Evolutionary conservation across 2,329 filamentous ascomycete genomes (phyloP), one percentile per base, ranked within the genome.

Genomic region (Ophiostoma himal-ulmi): DNA sequence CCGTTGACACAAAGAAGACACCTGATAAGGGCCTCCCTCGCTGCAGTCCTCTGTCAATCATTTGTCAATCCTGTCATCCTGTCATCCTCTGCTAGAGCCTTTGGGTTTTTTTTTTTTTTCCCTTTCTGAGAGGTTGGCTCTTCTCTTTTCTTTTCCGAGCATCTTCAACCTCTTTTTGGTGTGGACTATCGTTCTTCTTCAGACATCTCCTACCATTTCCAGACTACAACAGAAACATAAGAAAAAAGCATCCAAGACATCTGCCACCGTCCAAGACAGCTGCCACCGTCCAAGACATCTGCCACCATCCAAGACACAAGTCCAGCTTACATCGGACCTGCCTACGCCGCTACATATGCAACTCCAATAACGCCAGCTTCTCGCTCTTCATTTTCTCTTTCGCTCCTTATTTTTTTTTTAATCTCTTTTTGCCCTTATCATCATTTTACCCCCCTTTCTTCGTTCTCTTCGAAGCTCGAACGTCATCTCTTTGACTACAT

Each of bases 11-110:
- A 57, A 57, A 57, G 52, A 57, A 54, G n/a, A 11, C n/a, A 7
- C 57, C 57, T 62, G 57, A 62, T 62, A 62, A 62, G 52, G 11
- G 8, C 14, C 26, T 62, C 54, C 52, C 54, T 60, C 54, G 54
- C 54, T 17, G 26, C 26, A 1, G 6, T 17, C 22, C 8, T 34
- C 26, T 26, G 26, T 36, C 57, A 17, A 30, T 26, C 54, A 30
- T 30, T 48, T 48, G 3, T 14, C 44, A 17, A n/a, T 39, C 30
- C 30, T 30, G 30, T 30, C 30, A 30, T 30, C 30, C 3, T 30
- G 30, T 30, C 30, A 30, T 30, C 30, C 30, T 30, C 30, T 30
- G 30, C 30, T 30, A 30, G 30, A 30, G 30, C 30, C 30, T 30
- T 30, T 30, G 30, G 30, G 3, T 30, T 30, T 30, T 30, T 30